Base-by-base conservation (phyloP, 2,329 filamentous ascomycete genomes). In the Magnaporthiopsis poae region DNA sequence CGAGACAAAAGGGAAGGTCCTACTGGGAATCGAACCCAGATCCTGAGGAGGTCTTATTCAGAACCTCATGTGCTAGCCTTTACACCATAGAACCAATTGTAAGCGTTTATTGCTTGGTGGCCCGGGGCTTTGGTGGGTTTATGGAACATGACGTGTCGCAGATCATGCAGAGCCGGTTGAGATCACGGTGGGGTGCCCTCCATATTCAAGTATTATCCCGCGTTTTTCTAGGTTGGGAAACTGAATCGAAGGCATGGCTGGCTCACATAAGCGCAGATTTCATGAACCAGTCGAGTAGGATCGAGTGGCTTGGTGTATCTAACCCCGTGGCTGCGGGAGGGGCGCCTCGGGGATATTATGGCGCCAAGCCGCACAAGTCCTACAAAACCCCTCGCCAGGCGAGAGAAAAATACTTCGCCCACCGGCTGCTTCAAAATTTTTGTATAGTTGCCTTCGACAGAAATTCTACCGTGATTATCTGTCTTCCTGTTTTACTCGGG, bases 41-140 rank as follows among this genome's bases (percentile, higher is more conserved):
- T 65, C 64, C 33, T 61, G n/a, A 65, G 59, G 64, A 65, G 12
- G 29, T n/a, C 12, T 62, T 5, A 60, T 15, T 65, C 64, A 65
- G 64, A 65, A 65, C 64, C 64, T 60, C 25, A 61, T 65, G 64
- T 65, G 64, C 56, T 65, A 61, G 46, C 64, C 64, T 46, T 61
- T 65, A 65, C 64, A 65, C 64, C 56, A 65, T 61, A 61, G 52
- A 61, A 61, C 64, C 64, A 21, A 27, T 63, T 31, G 62, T 36
- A 52, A n/a, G 12, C 36, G 8, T 5, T 9, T 8, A 25, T 56
- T 56, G 18, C 46, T 18, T n/a, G 18, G 5, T 56, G 18, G 46
- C 15, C 46, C 8, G n/a, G 2, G 18, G 18, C n/a, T 25, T 25
- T 11, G n/a, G 46, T 21, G 46, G 46, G 21, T 4, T 56, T 25